Evolutionary conservation across 306 rosid genomes (phyloP).

Genomic region (Trifolium pratense): DNA sequence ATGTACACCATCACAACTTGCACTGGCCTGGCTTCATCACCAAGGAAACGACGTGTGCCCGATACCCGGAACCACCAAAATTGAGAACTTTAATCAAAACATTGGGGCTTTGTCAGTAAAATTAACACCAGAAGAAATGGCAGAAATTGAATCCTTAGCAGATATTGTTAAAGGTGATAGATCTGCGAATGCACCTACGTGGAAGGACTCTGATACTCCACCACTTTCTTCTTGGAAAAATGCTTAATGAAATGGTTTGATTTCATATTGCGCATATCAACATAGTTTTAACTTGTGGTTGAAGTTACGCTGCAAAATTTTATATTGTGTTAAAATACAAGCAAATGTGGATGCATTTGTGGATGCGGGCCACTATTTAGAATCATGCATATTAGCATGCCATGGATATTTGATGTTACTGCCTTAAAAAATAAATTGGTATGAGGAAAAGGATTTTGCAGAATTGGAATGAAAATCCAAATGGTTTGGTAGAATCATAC

Average conservation of each 20-base stretch:
- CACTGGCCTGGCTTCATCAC: slow-evolving; percentile 20
- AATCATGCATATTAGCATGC: no score
- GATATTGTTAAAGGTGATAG: slow-evolving; percentile 58
- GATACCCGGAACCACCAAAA: slow-evolving; percentile 84
- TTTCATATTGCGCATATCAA: no score
- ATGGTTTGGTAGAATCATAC: no score
- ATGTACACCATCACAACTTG: slow-evolving; percentile 68
- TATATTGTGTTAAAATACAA: no score
- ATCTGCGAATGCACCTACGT: slow-evolving; percentile 28
- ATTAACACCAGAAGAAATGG: slow-evolving; percentile 63
- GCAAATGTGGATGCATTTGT: no score
- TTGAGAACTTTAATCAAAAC: slow-evolving; percentile 63
- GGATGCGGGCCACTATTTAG: no score
- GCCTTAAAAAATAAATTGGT: neutral
- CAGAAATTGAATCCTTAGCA: slow-evolving; percentile 61
- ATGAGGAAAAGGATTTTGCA: neutral
- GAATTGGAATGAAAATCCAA: no score
- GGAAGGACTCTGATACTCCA: slow-evolving; percentile 63
- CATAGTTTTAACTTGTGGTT: no score
- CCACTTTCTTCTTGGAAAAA: slow-evolving; percentile 65
- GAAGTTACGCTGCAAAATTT: no score
- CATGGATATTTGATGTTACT: slow-evolving; percentile 9
- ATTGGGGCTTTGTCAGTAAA: slow-evolving; percentile 66
- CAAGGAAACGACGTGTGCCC: slow-evolving; percentile 72
- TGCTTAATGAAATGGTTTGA: neutral